Percentiles rank a stretch among this genome's conserved stretches.
Conservation (phyloP, 2,329 filamentous ascomycete genomes). For the Aspergillus floridensis region DNA sequence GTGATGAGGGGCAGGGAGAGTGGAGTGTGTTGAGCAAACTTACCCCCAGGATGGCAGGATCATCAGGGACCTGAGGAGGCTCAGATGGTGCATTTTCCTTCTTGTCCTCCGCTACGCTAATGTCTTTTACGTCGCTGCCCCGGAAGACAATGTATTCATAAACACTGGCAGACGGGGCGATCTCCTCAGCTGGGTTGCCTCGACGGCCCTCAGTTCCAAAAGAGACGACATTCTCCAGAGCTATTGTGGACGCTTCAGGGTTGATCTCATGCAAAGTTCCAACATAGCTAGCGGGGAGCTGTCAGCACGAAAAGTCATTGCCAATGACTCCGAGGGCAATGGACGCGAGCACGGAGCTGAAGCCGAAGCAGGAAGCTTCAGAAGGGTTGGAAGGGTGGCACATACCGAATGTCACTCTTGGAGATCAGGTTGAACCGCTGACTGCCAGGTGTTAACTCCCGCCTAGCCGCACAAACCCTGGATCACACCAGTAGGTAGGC, state of each 20-base stretch:
- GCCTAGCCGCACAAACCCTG: slow-evolving; percentile 35
- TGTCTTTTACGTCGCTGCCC: slow-evolving; percentile 96
- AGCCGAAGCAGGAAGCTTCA: slow-evolving; percentile 16
- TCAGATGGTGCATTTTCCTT: slow-evolving; percentile 70
- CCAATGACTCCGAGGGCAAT: slow-evolving; percentile 2
- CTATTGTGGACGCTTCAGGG: slow-evolving; percentile 93
- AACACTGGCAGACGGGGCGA: slow-evolving; percentile 77
- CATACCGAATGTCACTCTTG: slow-evolving; percentile 93
- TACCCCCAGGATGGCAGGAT: slow-evolving; percentile 96
- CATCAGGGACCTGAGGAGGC: slow-evolving; percentile 78
- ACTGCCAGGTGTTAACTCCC: slow-evolving; percentile 52
- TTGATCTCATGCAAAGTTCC: slow-evolving; percentile 97
- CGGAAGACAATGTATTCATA: slow-evolving; percentile 99
- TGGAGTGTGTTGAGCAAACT: slow-evolving; percentile 51
- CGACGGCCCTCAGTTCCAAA: slow-evolving; percentile 91
- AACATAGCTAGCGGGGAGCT: slow-evolving; percentile 67
- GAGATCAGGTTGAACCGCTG: slow-evolving; percentile 95
- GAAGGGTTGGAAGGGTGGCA: neutral
- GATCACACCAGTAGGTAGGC: slow-evolving; percentile 26
- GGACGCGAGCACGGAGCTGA: slow-evolving; percentile 14
- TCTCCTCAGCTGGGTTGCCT: slow-evolving; percentile 74
- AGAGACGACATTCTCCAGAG: slow-evolving; percentile 91
- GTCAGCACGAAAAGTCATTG: slow-evolving; percentile 31
- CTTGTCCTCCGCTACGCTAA: slow-evolving; percentile 83
- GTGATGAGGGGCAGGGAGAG: neutral